A percentile compares a stretch with the other conserved stretches of the same genome.
Evolutionary conservation across 257 asterid species (phyloP).

Genomic region (Linaria vulgaris): DNA sequence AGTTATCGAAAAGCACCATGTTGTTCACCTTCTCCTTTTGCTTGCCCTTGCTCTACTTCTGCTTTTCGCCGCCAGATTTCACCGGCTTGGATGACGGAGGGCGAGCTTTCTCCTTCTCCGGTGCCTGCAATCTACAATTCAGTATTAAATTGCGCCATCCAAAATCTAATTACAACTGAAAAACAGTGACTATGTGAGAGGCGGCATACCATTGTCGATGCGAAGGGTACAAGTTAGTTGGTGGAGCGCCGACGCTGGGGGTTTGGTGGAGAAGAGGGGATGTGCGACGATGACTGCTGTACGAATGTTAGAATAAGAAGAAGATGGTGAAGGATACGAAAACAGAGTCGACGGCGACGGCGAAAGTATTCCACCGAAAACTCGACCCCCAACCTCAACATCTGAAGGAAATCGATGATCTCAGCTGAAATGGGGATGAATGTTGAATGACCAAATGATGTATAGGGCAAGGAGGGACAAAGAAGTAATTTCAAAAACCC

Average conservation of each 20-base stretch:
- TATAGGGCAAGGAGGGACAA: no score
- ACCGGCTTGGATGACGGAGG: constrained; percentile 94
- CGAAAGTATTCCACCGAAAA: no score
- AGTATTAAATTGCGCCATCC: not conserved
- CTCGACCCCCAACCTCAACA: no score
- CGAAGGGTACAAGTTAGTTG: not conserved
- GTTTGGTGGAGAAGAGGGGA: not conserved
- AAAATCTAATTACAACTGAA: no score
- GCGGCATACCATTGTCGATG: constrained; percentile 31
- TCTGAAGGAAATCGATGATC: no score
- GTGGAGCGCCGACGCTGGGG: constrained; percentile 19
- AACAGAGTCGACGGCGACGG: no score
- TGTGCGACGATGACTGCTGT: constrained; percentile 12
- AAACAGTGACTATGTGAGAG: not conserved
- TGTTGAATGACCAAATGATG: no score
- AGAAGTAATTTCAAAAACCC: no score
- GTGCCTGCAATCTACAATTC: constrained; percentile 55
- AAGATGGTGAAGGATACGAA: no score
- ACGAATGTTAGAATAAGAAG: no score
- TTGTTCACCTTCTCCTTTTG: constrained; percentile 98
- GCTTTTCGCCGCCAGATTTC: constrained; percentile 90
- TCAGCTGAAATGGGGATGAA: no score
- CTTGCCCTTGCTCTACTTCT: constrained; percentile 84
- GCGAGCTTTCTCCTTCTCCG: constrained; percentile 87
- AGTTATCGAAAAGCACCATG: constrained; percentile 83